Evolutionary conservation across 2,329 filamentous ascomycete species (phyloP), one percentile per base, ranked within the genome.

Genomic region (Pseudomassariella vexata): DNA sequence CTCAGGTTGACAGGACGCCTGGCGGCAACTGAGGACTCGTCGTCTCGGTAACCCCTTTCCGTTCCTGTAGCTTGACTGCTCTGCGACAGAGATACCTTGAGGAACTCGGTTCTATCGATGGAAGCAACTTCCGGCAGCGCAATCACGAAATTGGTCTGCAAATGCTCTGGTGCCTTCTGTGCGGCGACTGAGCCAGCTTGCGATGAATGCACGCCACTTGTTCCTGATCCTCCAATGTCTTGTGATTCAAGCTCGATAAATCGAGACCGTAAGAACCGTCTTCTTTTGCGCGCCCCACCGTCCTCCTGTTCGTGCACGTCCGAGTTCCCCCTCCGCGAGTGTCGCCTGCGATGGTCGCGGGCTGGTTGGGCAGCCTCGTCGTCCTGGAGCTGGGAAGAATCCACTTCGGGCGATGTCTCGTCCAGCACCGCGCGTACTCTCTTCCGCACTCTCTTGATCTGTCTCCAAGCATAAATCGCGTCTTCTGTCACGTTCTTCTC

Each of bases 381-480:
- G 18, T 32, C 6, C 20, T 20, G 9, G 9, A 9, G 18, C 10
- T 9, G 9, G 7, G 28, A 9, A n/a, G 28, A 7, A n/a, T 21
- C 16, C 8, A n/a, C 9, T 19, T 20, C 9, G 9, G 9, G 19
- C 15, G 11, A 10, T 22, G 36, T 20, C 10, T 26, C 27, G 24
- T 35, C 32, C 9, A 30, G 22, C 15, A 17, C 24, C 5, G 30
- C 23, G 16, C n/a, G n/a, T n/a, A n/a, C n/a, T n/a, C 22, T 31
- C 27, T 22, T 31, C n/a, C 14, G 20, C 19, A 34, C 19, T 12
- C 33, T 40, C 32, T 46, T 44, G 22, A 31, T 45, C 3, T 45
- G 27, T 31, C 28, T 35, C 52, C 52, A 55, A 15, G 36, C 42
- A 19, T 35, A 19, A 19, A 53, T 44, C 2, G 50, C 50, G 24